Conservation (phyloP, 352 stramenopile species). For the Phytopythium litorale region DNA sequence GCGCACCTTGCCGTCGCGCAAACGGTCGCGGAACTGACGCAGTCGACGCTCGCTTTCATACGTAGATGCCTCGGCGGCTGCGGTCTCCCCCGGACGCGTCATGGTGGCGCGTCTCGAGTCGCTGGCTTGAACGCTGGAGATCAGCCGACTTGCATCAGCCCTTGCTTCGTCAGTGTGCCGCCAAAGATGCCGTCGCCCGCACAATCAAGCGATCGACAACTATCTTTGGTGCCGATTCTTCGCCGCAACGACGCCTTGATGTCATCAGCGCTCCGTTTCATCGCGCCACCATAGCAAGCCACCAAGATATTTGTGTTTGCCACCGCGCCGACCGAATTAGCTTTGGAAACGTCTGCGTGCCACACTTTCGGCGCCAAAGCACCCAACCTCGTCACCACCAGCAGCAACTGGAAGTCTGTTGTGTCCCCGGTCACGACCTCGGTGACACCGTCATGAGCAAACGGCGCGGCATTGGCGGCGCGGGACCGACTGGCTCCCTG, state of each 20-base stretch:
- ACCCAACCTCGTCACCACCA: neutral
- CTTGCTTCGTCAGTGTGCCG: too few species aligned
- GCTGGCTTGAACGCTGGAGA: neutral
- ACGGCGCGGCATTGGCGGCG: conserved; percentile 7
- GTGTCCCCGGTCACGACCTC: neutral
- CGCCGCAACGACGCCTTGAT: neutral
- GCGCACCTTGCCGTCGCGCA: conserved; percentile 56
- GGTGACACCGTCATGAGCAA: conserved; percentile 16
- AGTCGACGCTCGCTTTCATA: conserved; percentile 19
- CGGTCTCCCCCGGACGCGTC: neutral
- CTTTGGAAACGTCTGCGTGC: neutral
- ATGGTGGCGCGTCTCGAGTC: conserved; percentile 8
- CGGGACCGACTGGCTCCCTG: neutral
- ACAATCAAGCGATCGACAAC: neutral
- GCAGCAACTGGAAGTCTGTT: neutral
- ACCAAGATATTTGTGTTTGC: neutral
- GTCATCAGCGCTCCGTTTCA: neutral
- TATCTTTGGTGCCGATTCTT: neutral
- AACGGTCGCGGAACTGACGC: conserved; percentile 46
- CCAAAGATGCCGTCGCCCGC: too few species aligned
- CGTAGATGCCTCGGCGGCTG: neutral
- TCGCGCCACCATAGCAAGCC: neutral
- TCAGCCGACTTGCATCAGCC: neutral
- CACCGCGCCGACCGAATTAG: neutral
- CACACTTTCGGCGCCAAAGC: neutral